Evolutionary conservation across 106 monocot species (phyloP).

Genomic region (Allium cepa): DNA sequence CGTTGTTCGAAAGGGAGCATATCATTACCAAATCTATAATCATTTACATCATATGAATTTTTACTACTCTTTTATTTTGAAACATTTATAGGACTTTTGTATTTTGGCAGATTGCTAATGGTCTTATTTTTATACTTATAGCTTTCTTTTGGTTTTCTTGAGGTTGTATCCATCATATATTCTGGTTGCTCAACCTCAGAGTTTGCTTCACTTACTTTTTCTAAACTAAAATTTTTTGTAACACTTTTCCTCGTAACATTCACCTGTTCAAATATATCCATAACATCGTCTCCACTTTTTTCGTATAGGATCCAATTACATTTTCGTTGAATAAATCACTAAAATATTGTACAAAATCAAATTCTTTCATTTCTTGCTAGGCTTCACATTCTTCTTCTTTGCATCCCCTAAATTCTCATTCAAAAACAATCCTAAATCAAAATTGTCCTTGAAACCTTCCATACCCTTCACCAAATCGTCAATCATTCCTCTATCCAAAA

Average conservation of each 20-base stretch:
- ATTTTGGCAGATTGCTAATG: neutral
- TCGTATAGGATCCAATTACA: constrained; percentile 9
- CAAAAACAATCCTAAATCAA: neutral
- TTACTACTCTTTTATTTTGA: neutral
- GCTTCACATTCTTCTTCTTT: constrained; percentile 26
- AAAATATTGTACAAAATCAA: constrained; percentile 43
- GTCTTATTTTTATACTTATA: neutral
- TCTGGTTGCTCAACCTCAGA: constrained; percentile 12
- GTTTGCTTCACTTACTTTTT: constrained; percentile 4
- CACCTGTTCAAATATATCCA: constrained; percentile 16
- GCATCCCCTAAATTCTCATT: constrained; percentile 4
- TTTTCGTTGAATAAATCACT: constrained; percentile 35
- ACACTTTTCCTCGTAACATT: constrained; percentile 5
- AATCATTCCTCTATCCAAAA: constrained; percentile 22
- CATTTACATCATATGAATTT: neutral
- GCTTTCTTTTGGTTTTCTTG: constrained; percentile 2
- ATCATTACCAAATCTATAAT: constrained; percentile 2
- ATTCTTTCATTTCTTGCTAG: constrained; percentile 33
- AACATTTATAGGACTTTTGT: constrained; percentile 2
- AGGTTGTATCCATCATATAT: neutral
- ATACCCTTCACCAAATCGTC: constrained; percentile 28
- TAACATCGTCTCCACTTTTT: constrained; percentile 25
- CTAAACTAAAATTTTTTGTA: neutral
- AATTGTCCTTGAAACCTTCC: constrained; percentile 24
- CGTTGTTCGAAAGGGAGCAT: constrained; percentile 34